Evolutionary conservation across 1,284 basidiomycete genomes (phyloP).

Genomic region (Trichosporon inkin): DNA sequence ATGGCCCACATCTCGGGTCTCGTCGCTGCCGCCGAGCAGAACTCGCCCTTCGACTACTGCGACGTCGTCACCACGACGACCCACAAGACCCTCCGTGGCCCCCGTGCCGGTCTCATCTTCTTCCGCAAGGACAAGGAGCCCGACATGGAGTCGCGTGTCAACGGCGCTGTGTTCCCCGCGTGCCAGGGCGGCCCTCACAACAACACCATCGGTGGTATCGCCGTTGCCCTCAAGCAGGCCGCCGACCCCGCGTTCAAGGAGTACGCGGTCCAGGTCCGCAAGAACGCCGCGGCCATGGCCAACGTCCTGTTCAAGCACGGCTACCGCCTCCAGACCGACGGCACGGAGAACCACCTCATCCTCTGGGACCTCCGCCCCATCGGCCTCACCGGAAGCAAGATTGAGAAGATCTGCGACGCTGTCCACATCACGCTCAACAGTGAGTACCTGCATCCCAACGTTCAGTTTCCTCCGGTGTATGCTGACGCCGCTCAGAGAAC

Average conservation of each 20-base stretch:
- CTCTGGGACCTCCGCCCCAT: constrained; percentile 97
- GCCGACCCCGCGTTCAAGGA: constrained; percentile 83
- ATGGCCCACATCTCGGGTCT: constrained; percentile 98
- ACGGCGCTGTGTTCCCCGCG: constrained; percentile 98
- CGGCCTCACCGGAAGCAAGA: constrained; percentile 92
- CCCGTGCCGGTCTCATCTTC: constrained; percentile 97
- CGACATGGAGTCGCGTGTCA: constrained; percentile 90
- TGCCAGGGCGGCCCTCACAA: constrained; percentile 99
- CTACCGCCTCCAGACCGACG: constrained; percentile 95
- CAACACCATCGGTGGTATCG: constrained; percentile 96
- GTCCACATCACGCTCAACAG: constrained; percentile 87
- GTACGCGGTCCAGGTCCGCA: constrained; percentile 92
- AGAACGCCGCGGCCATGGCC: constrained; percentile 76
- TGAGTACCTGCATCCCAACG: constrained; percentile 21
- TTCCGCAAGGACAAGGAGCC: constrained; percentile 87
- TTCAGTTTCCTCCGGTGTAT: too few relatives aligned
- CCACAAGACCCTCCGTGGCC: constrained; percentile 98
- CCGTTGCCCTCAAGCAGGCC: constrained; percentile 91
- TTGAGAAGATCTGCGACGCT: constrained; percentile 97
- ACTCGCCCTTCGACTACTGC: constrained; percentile 92
- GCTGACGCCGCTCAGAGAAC: too few relatives aligned
- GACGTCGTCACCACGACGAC: constrained; percentile 97
- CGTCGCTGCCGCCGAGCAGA: constrained; percentile 87
- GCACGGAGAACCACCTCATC: constrained; percentile 96
- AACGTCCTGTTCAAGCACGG: constrained; percentile 66